phyloP scores from a whole-genome alignment of 1,284 basidiomycete genomes.

The Rhodofomes roseus region DNA sequence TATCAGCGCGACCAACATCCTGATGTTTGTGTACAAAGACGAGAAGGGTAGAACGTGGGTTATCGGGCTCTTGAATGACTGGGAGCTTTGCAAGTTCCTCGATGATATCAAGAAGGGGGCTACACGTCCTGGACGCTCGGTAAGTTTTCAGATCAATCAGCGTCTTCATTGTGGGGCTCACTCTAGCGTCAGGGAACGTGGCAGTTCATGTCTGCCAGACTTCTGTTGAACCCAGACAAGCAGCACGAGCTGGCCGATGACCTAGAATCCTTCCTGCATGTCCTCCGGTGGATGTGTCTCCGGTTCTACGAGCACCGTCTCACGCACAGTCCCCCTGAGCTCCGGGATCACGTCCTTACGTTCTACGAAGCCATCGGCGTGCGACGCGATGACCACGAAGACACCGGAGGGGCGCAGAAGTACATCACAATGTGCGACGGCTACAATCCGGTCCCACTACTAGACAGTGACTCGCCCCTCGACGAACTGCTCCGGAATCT shows the following conservation, averaged over 20 bases:
- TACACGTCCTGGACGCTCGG: not conserved
- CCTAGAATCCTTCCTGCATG: slow-evolving; percentile 10
- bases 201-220: too few species aligned
- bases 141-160: not conserved
- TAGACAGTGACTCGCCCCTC: not conserved
- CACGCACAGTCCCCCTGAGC: not conserved
- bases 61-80: slow-evolving; percentile 3
- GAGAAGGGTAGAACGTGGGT: not conserved
- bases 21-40: not conserved
- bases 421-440: not conserved
- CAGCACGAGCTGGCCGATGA: slow-evolving; percentile 7
- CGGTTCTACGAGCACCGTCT: not conserved
- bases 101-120: not conserved
- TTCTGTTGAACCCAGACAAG: not conserved
- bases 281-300: slow-evolving; percentile 5
- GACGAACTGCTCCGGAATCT: not conserved
- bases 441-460: not conserved
- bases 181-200: slow-evolving; percentile 6
- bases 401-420: not conserved
- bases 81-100: slow-evolving; percentile 4
- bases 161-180: not conserved
- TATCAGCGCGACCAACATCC: slow-evolving; percentile 4
- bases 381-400: not conserved
- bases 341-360: not conserved
- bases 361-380: not conserved